phyloP scores from a whole-genome alignment of 1,139 yeast genomes.

The Diutina scorzettiae region DNA sequence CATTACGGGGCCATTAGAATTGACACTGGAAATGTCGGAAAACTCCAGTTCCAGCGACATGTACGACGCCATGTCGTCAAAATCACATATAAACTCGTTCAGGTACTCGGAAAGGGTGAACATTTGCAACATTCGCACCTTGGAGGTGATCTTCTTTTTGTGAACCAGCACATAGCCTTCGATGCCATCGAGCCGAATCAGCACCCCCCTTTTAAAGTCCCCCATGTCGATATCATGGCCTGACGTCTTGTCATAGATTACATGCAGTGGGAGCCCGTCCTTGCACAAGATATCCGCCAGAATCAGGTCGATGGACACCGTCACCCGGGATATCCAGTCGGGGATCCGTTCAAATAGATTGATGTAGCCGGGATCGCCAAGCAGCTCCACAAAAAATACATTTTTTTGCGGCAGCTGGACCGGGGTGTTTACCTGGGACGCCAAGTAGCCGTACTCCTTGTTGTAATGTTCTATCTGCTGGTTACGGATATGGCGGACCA shows the following conservation, averaged over 20 bases:
- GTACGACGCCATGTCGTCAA: slow-evolving; percentile 18
- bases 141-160: slow-evolving; percentile 12
- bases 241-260: slow-evolving; percentile 15
- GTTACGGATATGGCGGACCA: slow-evolving; percentile 24
- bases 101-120: slow-evolving; percentile 30
- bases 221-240: slow-evolving; percentile 22
- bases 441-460: slow-evolving; percentile 13
- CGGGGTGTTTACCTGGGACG: background rate
- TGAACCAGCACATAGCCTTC: slow-evolving; percentile 15
- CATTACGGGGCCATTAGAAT: slow-evolving; percentile 7
- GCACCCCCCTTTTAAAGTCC: slow-evolving; percentile 30
- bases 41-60: slow-evolving; percentile 17
- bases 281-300: slow-evolving; percentile 30
- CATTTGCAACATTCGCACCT: slow-evolving; percentile 17
- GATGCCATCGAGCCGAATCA: slow-evolving; percentile 17
- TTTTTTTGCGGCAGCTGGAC: background rate
- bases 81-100: slow-evolving; percentile 25
- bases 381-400: background rate
- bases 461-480: slow-evolving; percentile 18
- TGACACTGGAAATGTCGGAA: slow-evolving; percentile 26
- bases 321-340: slow-evolving; percentile 16
- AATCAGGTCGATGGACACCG: slow-evolving; percentile 16
- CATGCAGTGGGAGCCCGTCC: slow-evolving; percentile 29
- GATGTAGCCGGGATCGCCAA: slow-evolving; percentile 9
- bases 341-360: slow-evolving; percentile 25